Evolutionary conservation across 495 filamentous ascomycete genomes (phyloP).

Genomic region (Penicillium longicatenatum): DNA sequence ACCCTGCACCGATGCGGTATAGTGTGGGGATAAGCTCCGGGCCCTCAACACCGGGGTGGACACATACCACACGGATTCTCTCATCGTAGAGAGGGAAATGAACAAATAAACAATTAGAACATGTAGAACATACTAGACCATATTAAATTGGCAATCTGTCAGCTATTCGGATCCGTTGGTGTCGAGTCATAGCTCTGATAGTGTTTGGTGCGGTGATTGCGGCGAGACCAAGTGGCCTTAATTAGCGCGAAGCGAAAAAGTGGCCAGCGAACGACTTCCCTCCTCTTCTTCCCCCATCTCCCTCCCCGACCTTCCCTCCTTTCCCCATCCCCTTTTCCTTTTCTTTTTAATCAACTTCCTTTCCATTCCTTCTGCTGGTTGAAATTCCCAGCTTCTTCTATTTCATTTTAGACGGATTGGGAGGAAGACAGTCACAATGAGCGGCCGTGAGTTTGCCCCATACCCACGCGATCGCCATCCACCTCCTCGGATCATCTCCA

Average conservation of each 20-base stretch:
- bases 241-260: slow-evolving; percentile 47
- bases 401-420: slow-evolving; percentile 33
- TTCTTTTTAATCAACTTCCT: slow-evolving; percentile 41
- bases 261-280: slow-evolving; percentile 45
- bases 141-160: background rate
- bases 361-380: slow-evolving; percentile 56
- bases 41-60: slow-evolving; percentile 16
- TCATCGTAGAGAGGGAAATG: background rate
- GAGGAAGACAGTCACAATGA: slow-evolving; percentile 46
- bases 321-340: slow-evolving; percentile 33
- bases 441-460: slow-evolving; percentile 44
- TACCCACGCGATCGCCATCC: slow-evolving; percentile 40
- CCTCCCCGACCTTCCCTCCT: slow-evolving; percentile 36
- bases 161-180: background rate
- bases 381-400: slow-evolving; percentile 53
- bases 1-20: slow-evolving; percentile 15
- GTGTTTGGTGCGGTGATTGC: slow-evolving; percentile 12
- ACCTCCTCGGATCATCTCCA: slow-evolving; percentile 22
- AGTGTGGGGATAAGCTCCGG: slow-evolving; percentile 28
- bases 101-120: background rate
- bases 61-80: background rate
- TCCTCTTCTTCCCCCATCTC: slow-evolving; percentile 39
- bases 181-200: slow-evolving; percentile 3
- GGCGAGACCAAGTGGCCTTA: slow-evolving; percentile 49
- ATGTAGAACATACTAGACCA: background rate